phyloP scores from a whole-genome alignment of 106 monocot genomes.

The Dactylorhiza incarnata region DNA sequence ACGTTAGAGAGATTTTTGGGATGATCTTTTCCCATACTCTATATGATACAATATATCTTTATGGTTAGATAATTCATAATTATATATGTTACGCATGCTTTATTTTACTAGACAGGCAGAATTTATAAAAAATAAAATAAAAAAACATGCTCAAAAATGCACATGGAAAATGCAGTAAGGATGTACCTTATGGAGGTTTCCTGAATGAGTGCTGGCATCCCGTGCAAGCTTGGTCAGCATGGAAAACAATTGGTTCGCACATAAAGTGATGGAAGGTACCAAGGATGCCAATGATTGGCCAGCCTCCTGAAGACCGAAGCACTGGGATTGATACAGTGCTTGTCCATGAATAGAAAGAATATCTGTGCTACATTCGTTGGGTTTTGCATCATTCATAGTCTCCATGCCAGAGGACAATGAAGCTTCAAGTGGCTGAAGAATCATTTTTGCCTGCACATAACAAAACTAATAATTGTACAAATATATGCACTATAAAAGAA shows the following conservation, averaged over 20 bases:
- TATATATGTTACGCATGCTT: no score
- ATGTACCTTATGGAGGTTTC: conserved; percentile 85
- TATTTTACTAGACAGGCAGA: no score
- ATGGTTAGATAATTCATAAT: no score
- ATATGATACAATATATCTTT: no score
- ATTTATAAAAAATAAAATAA: no score
- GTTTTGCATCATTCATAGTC: conserved; percentile 40
- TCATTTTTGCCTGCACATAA: conserved; percentile 42
- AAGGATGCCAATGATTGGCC: conserved; percentile 47
- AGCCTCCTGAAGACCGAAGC: conserved; percentile 51
- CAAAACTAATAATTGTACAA: neutral
- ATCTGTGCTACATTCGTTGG: conserved; percentile 33
- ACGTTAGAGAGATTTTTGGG: no score
- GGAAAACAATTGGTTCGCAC: conserved; percentile 52
- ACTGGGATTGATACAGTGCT: conserved; percentile 72
- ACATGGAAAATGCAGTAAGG: neutral
- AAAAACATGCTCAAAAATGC: no score
- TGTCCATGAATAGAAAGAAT: conserved; percentile 65
- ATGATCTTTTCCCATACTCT: no score
- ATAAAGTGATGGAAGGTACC: conserved; percentile 46
- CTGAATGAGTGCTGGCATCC: conserved; percentile 69
- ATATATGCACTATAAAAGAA: neutral
- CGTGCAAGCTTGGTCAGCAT: conserved; percentile 76
- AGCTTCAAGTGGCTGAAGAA: conserved; percentile 81
- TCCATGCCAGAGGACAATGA: conserved; percentile 58